These are phyloP conservation scores for Spizellomyces sp. DNA, from an alignment of 192 early-diverging fungal species.

Conservation along the genomic window DNA sequence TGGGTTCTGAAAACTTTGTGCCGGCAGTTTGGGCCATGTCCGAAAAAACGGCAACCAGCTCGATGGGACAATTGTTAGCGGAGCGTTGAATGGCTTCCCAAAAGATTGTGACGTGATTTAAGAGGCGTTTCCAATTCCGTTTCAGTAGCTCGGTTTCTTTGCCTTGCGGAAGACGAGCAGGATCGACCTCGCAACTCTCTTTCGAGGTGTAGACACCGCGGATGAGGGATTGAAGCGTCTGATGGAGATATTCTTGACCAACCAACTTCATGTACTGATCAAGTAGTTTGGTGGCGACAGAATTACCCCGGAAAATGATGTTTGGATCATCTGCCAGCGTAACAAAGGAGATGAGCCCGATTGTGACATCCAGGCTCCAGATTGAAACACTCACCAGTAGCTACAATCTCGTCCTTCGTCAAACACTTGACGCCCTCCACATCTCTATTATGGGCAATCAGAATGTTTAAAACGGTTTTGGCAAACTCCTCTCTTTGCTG, in stretches of 20 bases:
- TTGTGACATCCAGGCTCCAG: background rate
- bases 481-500: slow-evolving; percentile 44
- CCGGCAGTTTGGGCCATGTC: slow-evolving; percentile 20
- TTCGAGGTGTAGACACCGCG: slow-evolving; percentile 31
- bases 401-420: slow-evolving; percentile 35
- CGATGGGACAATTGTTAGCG: slow-evolving; percentile 41
- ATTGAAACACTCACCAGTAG: slow-evolving; percentile 9
- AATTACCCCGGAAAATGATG: slow-evolving; percentile 62
- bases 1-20: slow-evolving; percentile 2
- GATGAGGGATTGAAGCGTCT: slow-evolving; percentile 38
- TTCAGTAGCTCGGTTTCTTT: slow-evolving; percentile 37
- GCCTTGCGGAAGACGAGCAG: slow-evolving; percentile 18
- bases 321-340: slow-evolving; percentile 46
- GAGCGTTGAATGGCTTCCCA: slow-evolving; percentile 48
- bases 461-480: slow-evolving; percentile 39
- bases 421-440: slow-evolving; percentile 35
- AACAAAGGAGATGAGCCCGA: slow-evolving; percentile 1
- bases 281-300: slow-evolving; percentile 56
- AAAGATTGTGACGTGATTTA: slow-evolving; percentile 41
- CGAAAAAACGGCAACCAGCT: slow-evolving; percentile 24
- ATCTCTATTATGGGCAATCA: slow-evolving; percentile 46
- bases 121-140: slow-evolving; percentile 43
- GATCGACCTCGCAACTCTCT: slow-evolving; percentile 36
- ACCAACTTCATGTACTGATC: slow-evolving; percentile 63
- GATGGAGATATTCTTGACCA: slow-evolving; percentile 50